These are phyloP conservation scores for Psilocybe subaeruginosa DNA, from an alignment of 768 basidiomycete species.

Conservation along the genomic window DNA sequence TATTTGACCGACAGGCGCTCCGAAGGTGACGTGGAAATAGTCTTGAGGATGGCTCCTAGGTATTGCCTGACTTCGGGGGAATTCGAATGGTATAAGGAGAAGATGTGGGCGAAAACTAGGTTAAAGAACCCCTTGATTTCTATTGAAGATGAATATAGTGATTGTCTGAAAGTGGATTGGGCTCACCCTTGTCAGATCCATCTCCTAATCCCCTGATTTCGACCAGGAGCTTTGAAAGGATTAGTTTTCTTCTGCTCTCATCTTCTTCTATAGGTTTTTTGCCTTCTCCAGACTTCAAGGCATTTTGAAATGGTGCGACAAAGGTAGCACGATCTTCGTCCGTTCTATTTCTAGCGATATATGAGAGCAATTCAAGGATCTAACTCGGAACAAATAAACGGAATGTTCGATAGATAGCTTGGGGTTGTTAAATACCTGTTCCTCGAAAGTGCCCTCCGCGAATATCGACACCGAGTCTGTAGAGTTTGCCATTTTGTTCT, in stretches of 20 bases:
- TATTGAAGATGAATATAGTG: conserved; percentile 14
- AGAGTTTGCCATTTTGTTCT: conserved; percentile 54
- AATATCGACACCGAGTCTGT: conserved; percentile 84
- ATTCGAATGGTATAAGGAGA: conserved; percentile 57
- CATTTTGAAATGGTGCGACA: conserved; percentile 69
- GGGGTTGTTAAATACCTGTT: conserved; percentile 58
- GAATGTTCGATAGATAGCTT: neutral
- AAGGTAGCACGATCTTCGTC: conserved; percentile 70
- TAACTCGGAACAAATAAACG: conserved; percentile 33
- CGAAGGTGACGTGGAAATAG: conserved; percentile 56
- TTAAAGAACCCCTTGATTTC: conserved; percentile 90
- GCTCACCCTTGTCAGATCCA: conserved; percentile 74
- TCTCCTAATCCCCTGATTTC: conserved; percentile 75
- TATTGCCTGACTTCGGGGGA: conserved; percentile 58
- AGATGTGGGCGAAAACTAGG: conserved; percentile 73
- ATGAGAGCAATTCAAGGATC: conserved; percentile 80
- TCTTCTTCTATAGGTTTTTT: conserved; percentile 59
- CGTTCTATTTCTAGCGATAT: conserved; percentile 63
- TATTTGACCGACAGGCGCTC: conserved; percentile 67
- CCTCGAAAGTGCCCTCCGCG: conserved; percentile 87
- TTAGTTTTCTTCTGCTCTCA: conserved; percentile 49
- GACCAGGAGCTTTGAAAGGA: conserved; percentile 60
- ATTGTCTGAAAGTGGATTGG: conserved; percentile 10
- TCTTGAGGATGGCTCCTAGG: conserved; percentile 50
- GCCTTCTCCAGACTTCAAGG: conserved; percentile 52